phyloP scores from a whole-genome alignment of 208 protist species.

The Leishmania aethiopica region DNA sequence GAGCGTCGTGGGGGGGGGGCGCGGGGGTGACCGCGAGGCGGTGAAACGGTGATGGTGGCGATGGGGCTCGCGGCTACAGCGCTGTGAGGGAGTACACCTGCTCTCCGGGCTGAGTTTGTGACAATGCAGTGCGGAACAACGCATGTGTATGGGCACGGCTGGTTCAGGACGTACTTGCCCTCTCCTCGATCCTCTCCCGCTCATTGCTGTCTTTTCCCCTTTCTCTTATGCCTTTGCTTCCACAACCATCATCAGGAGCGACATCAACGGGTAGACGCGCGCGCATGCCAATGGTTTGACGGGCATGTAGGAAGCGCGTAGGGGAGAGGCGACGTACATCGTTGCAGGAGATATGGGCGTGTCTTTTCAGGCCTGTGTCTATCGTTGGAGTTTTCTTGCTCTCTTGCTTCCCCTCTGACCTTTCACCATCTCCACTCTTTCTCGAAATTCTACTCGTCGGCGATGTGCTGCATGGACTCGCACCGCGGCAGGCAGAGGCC shows the following conservation, averaged over 20 bases:
- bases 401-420: background rate
- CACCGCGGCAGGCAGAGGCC: background rate
- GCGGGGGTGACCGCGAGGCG: background rate
- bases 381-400: background rate
- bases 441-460: background rate
- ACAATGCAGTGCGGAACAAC: background rate
- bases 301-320: background rate
- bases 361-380: background rate
- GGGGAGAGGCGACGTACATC: background rate
- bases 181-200: background rate
- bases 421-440: constrained; percentile 1
- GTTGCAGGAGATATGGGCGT: background rate
- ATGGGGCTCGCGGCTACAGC: background rate
- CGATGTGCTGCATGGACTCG: background rate
- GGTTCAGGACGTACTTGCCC: background rate
- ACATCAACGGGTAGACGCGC: background rate
- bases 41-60: background rate
- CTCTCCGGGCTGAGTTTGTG: background rate
- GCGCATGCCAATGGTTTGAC: background rate
- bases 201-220: background rate
- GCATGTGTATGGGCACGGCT: background rate
- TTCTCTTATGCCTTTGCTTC: too few species aligned
- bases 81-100: background rate
- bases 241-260: background rate
- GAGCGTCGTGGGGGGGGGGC: background rate